phyloP scores from a whole-genome alignment of 768 basidiomycete species.

The Mrakia gelida region DNA sequence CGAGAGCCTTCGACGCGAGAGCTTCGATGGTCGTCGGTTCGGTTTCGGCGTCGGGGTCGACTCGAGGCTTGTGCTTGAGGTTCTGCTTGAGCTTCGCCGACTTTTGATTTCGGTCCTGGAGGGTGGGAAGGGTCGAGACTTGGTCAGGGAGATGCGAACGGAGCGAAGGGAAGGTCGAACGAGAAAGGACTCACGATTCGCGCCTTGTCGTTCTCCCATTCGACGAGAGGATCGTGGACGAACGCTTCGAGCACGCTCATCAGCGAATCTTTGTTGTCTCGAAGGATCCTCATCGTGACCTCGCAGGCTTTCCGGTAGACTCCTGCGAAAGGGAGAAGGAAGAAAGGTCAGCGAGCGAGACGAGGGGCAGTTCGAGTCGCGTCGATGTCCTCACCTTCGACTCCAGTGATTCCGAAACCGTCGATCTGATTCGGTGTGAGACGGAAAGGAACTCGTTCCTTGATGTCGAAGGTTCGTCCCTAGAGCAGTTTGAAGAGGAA shows the following conservation, averaged over 20 bases:
- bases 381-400: constrained; percentile 64
- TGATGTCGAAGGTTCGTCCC: constrained; percentile 79
- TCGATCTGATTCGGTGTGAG: constrained; percentile 89
- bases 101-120: background rate
- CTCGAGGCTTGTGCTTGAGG: constrained; percentile 32
- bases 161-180: background rate
- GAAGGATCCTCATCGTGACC: constrained; percentile 77
- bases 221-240: constrained; percentile 91
- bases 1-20: constrained; percentile 70
- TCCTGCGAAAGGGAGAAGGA: constrained; percentile 49
- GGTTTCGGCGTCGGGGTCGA: constrained; percentile 50
- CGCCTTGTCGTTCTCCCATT: constrained; percentile 69
- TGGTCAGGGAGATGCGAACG: background rate
- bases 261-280: constrained; percentile 84
- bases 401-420: constrained; percentile 85
- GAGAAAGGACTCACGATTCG: constrained; percentile 10
- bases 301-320: constrained; percentile 88
- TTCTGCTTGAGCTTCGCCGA: background rate
- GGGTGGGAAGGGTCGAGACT: too few species aligned
- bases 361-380: too few species aligned
- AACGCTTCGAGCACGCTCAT: constrained; percentile 97
- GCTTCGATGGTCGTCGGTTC: constrained; percentile 57
- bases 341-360: constrained; percentile 19
- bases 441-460: constrained; percentile 89
- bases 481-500: constrained; percentile 35